Evolutionary conservation across 2,329 filamentous ascomycete species (phyloP).

Genomic region (Herpotrichia juniperi): DNA sequence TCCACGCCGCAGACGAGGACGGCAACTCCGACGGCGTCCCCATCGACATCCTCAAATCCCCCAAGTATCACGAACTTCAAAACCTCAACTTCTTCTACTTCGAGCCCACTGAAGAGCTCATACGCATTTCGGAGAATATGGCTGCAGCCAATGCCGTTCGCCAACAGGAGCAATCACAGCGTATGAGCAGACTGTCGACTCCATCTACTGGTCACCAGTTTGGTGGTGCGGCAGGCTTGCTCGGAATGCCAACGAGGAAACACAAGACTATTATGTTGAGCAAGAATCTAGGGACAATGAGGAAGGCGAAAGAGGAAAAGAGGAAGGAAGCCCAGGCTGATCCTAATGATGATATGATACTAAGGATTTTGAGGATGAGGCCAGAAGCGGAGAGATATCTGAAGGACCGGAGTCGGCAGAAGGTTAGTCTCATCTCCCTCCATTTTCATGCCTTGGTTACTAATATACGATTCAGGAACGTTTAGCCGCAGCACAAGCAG

Average conservation of each 20-base stretch:
- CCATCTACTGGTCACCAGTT: constrained; percentile 64
- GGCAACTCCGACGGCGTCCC: constrained; percentile 88
- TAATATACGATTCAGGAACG: constrained; percentile 63
- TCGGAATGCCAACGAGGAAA: constrained; percentile 63
- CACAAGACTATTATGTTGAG: constrained; percentile 81
- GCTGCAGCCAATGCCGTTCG: constrained; percentile 82
- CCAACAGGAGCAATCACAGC: constrained; percentile 66
- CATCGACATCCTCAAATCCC: constrained; percentile 88
- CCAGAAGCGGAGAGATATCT: constrained; percentile 88
- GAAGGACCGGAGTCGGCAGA: constrained; percentile 88
- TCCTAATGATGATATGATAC: constrained; percentile 96
- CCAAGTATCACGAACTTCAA: constrained; percentile 97
- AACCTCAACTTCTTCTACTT: constrained; percentile 99
- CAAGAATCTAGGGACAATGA: constrained; percentile 94
- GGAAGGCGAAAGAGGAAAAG: constrained; percentile 93
- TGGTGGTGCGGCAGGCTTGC: constrained; percentile 58
- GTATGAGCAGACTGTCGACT: constrained; percentile 72
- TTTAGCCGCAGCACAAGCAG: constrained; percentile 85
- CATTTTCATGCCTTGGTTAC: background rate
- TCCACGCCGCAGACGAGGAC: constrained; percentile 88
- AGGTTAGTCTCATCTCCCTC: constrained; percentile 49
- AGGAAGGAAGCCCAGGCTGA: constrained; percentile 94
- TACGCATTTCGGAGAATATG: constrained; percentile 96
- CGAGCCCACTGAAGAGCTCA: constrained; percentile 86
- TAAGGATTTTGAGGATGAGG: constrained; percentile 92